Evolutionary conservation across 208 protist species (phyloP).

Genomic region (Borovskyia barvae): DNA sequence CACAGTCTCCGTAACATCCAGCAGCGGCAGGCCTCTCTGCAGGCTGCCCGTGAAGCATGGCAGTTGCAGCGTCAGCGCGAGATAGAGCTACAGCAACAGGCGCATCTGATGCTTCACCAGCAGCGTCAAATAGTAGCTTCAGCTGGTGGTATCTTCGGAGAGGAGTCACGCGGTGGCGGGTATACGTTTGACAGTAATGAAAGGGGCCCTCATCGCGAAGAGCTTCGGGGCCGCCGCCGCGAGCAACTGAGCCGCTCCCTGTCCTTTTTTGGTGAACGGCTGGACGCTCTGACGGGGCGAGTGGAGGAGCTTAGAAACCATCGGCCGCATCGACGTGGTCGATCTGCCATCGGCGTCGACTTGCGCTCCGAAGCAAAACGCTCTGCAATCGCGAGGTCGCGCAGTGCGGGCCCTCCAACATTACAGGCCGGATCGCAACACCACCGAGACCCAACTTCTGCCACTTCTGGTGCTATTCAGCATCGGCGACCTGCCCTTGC

Average conservation of each 20-base stretch:
- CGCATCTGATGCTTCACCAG: slow-evolving; percentile 4
- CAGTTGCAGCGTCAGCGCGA: slow-evolving; percentile 14
- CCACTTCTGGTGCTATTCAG: no score
- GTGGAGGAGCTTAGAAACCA: not conserved
- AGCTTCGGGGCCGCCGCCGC: not conserved
- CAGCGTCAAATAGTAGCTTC: not conserved
- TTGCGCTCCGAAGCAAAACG: not conserved
- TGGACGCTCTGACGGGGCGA: slow-evolving; percentile 25
- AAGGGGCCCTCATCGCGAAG: no score
- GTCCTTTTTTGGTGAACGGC: slow-evolving; percentile 21
- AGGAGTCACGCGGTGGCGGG: no score
- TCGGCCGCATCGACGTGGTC: not conserved
- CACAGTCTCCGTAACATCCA: slow-evolving; percentile 20
- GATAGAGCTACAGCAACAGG: slow-evolving; percentile 9
- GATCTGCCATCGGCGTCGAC: not conserved
- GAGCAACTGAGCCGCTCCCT: slow-evolving; percentile 4
- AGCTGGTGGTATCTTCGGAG: no score
- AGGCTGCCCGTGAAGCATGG: slow-evolving; percentile 27
- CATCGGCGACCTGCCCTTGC: no score
- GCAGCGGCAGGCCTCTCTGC: slow-evolving; percentile 32
- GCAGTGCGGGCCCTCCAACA: no score
- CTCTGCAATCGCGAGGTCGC: no score
- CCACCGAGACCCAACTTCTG: no score
- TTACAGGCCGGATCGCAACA: no score
- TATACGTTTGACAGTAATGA: no score